Conservation (phyloP, 1,284 basidiomycete genomes). For the Trichosporon coremiiforme region DNA sequence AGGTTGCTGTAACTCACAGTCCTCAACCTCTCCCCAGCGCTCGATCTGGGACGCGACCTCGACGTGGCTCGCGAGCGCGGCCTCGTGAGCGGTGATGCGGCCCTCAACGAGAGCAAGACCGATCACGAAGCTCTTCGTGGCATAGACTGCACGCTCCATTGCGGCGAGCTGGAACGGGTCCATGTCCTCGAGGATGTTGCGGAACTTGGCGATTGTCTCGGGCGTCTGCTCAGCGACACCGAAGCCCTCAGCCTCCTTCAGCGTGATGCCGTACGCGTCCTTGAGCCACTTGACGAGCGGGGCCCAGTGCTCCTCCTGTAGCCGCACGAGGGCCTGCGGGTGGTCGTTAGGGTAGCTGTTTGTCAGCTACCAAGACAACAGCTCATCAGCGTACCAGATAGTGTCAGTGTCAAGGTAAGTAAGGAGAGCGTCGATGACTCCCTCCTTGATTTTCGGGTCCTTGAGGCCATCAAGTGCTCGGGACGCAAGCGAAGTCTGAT, state of each 20-base stretch:
- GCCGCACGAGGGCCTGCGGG: conserved; percentile 71
- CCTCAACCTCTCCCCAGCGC: conserved; percentile 97
- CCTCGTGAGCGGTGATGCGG: conserved; percentile 76
- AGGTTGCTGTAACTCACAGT: conserved; percentile 68
- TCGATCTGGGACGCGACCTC: conserved; percentile 95
- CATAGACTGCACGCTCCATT: conserved; percentile 87
- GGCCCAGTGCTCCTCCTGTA: conserved; percentile 88
- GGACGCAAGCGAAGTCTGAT: conserved; percentile 81
- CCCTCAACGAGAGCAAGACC: conserved; percentile 79
- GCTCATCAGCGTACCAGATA: conserved; percentile 78
- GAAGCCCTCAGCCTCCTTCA: conserved; percentile 70
- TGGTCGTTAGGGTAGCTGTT: conserved; percentile 78
- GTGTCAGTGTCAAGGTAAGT: conserved; percentile 95
- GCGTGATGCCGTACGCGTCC: conserved; percentile 66
- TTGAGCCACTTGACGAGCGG: conserved; percentile 81
- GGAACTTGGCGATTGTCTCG: no score
- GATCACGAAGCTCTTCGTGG: conserved; percentile 89
- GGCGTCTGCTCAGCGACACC: conserved; percentile 68
- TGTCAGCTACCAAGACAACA: no score
- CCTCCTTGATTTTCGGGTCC: conserved; percentile 63
- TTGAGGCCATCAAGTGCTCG: conserved; percentile 81
- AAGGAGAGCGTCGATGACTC: conserved; percentile 73
- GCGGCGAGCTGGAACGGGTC: conserved; percentile 87
- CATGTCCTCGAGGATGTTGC: conserved; percentile 64
- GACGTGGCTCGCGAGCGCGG: conserved; percentile 78